Evolutionary conservation across 1,139 yeast species (phyloP), one percentile per base, ranked within the genome.

Genomic region (Taphrina communis): DNA sequence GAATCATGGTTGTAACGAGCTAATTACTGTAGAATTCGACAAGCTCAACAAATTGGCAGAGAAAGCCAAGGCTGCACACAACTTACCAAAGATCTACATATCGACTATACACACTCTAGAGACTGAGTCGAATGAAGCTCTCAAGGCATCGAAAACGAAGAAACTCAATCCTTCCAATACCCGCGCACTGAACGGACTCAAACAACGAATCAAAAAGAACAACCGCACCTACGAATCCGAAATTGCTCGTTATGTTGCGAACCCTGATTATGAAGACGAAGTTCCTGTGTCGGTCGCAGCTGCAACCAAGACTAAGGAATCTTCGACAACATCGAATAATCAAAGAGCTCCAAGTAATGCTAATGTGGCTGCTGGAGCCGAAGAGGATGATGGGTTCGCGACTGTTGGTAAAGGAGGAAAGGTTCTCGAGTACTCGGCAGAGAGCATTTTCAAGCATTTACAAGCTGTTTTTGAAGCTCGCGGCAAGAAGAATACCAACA

Each of bases 401-500:
- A 77, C 82, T 41, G 80, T 80, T 65, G 81, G 81, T 69, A 81
- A 81, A 73, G 77, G 80, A 55, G 81, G 81, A 39, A 79, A 78
- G 71, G 79, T 79, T 38, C 76, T 81, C 21, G 76, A 75, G 66
- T 74, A 75, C 70, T 75, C 80, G 31, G 71, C 81, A 21, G 81
- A 79, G 62, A 81, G 82, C 73, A 87, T 93, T 69, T 91, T 93
- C 82, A 82, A 87, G 71, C 86, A 90, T 56, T 83, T 94, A 77
- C 86, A 88, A 77, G 81, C 86, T 69, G 87, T 95, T 72, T 82
- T 90, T 72, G 99, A 94, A 79, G 84, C 93, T 65, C 88, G 99
- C 80, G 99, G 99, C 82, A 93, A 93, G 82, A 94, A 91, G 84
- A 91, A 90, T 78, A 89, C 92, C 73, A 97, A 94, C 78, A 86